Evolutionary conservation across 2,329 filamentous ascomycete species (phyloP), one percentile per base, ranked within the genome.

Genomic region (Lecanicillium sp.): DNA sequence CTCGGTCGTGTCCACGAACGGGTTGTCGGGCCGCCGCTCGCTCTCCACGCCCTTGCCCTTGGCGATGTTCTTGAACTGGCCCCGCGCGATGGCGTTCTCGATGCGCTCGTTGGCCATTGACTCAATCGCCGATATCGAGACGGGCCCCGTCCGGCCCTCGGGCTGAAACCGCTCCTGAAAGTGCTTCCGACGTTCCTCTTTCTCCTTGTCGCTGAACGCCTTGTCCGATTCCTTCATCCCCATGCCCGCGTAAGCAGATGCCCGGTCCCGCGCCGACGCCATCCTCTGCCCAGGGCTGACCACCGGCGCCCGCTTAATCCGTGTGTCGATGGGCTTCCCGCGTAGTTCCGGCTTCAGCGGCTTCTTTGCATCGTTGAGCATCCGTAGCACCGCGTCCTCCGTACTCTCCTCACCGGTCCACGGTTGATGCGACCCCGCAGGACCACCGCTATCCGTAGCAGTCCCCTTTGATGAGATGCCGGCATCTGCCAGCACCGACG

Each of bases 1-100:
- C 66, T 97, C 91, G 0, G 93, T 97, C 0, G 91, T 97, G 61
- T 97, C 89, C 49, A 97, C 81, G 60, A 95, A 97, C 0, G 93
- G 90, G 56, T 86, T 94, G 56, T 84, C 85, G 1, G 87, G 86
- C 55, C 87, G 83, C 43, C 87, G 72, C 56, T 97, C 90, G n/a
- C 85, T 72, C 63, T 90, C 80, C n/a, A 91, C 74, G 5, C 81
- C 83, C 56, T 85, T 85, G 0, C 91, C 91, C 2, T 90, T 77
- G 7, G 81, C 83, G 11, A 98, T 85, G 56, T 94, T 84, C 62
- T 76, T 74, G 68, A 98, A 97, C 62, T 95, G 87, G 0, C 93
- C 93, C 26, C 90, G 74, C 1, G 89, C 86, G 59, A 97, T 96
- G 5, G 93, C 93, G 61, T 96, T 85, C 63, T 96, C 91, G 51